Evolutionary conservation across 225 moss, liverwort and hornwort genomes (phyloP).

Genomic region (Pseudisothecium myosuroides): DNA sequence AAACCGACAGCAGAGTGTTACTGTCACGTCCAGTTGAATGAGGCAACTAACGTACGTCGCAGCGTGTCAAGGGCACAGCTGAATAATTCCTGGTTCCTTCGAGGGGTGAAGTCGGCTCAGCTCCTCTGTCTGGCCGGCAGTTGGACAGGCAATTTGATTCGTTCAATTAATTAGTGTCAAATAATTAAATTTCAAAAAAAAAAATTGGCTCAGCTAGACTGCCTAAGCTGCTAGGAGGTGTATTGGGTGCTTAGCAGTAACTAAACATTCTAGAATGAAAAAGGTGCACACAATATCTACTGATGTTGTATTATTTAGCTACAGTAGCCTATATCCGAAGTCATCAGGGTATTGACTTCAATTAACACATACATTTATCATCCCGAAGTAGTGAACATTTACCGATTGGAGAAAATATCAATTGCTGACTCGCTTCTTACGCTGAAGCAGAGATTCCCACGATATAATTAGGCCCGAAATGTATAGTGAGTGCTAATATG

Average conservation of each 20-base stretch:
- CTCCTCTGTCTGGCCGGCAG: too few relatives aligned
- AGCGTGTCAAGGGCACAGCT: not conserved
- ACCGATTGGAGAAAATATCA: not conserved
- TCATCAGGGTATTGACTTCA: not conserved
- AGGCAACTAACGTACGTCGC: not conserved
- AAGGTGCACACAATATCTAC: not conserved
- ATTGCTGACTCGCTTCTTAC: not conserved
- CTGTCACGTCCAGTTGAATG: not conserved
- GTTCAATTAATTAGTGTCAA: not conserved
- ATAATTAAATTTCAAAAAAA: not conserved
- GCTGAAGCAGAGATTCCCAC: not conserved
- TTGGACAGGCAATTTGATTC: not conserved
- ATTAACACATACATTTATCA: not conserved
- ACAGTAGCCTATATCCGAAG: not conserved
- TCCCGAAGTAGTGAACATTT: not conserved
- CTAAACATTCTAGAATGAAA: not conserved
- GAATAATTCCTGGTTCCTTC: not conserved
- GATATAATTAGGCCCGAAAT: not conserved
- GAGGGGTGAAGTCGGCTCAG: not conserved
- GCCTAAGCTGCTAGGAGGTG: not conserved
- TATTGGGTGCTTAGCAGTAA: not conserved
- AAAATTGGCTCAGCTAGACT: not conserved
- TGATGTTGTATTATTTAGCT: not conserved
- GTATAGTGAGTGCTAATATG: not conserved
- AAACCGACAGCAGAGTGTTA: too few relatives aligned